phyloP scores from a whole-genome alignment of 2,329 filamentous ascomycete genomes.

The Penicillium olsonii region DNA sequence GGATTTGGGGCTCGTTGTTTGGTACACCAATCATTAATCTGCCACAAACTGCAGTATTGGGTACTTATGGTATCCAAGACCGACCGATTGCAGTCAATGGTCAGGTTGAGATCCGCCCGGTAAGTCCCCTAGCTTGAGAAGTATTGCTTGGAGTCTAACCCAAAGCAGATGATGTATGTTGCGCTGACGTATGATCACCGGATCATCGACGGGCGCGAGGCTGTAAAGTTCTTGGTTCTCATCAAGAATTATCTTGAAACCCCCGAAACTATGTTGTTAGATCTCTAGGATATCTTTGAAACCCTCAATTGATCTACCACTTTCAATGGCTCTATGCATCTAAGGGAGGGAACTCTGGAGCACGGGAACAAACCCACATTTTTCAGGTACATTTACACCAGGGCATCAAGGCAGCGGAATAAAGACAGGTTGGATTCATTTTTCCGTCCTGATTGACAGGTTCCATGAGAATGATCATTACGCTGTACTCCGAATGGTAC shows the following conservation, averaged over 20 bases:
- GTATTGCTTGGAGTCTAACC: neutral
- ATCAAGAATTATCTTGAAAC: constrained; percentile 9
- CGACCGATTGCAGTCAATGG: constrained; percentile 81
- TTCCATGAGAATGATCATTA: too few relatives aligned
- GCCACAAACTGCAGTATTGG: constrained; percentile 82
- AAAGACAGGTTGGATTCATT: too few relatives aligned
- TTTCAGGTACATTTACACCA: too few relatives aligned
- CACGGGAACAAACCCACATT: too few relatives aligned
- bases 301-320: too few relatives aligned
- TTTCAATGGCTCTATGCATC: too few relatives aligned
- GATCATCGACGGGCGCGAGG: constrained; percentile 86
- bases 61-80: constrained; percentile 91
- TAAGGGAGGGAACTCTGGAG: too few relatives aligned
- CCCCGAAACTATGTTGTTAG: constrained; percentile 9
- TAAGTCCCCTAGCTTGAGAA: constrained; percentile 32
- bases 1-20: constrained; percentile 91
- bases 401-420: too few relatives aligned
- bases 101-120: constrained; percentile 82
- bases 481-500: too few relatives aligned
- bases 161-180: constrained; percentile 80
- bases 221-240: constrained; percentile 73
- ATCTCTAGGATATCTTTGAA: too few relatives aligned
- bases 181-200: constrained; percentile 94
- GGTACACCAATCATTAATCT: constrained; percentile 96
- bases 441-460: too few relatives aligned